Evolutionary conservation across 2,329 filamentous ascomycete species (phyloP).

Genomic region (Pseudovirgaria hyperparasitica): DNA sequence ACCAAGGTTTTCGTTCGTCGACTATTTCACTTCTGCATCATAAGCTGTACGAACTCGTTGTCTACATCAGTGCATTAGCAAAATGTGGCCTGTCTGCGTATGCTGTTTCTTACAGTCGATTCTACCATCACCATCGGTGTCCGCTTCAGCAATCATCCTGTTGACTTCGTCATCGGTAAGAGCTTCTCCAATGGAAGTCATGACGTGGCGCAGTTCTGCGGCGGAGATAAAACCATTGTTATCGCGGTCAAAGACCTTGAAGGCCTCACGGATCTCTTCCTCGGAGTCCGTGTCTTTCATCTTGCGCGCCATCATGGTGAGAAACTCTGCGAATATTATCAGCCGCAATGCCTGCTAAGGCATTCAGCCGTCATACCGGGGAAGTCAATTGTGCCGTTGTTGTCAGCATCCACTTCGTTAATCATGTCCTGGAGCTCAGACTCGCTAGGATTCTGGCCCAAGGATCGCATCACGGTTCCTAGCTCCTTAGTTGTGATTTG

Average conservation of each 20-base stretch:
- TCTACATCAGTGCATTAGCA: slow-evolving; percentile 20
- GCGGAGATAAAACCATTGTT: slow-evolving; percentile 53
- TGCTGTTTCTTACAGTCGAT: slow-evolving; percentile 44
- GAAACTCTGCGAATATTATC: slow-evolving; percentile 38
- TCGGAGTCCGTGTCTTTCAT: slow-evolving; percentile 50
- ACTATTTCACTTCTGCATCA: slow-evolving; percentile 39
- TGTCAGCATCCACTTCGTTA: slow-evolving; percentile 53
- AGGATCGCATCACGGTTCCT: slow-evolving; percentile 50
- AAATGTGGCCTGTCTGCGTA: neutral
- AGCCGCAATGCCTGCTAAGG: slow-evolving; percentile 2
- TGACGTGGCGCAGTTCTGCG: slow-evolving; percentile 49
- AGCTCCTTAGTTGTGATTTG: slow-evolving; percentile 53
- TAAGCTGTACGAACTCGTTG: slow-evolving; percentile 44
- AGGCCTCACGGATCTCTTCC: slow-evolving; percentile 52
- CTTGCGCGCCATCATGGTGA: slow-evolving; percentile 53
- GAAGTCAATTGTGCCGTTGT: slow-evolving; percentile 54
- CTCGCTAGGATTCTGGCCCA: slow-evolving; percentile 50
- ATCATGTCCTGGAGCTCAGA: slow-evolving; percentile 54
- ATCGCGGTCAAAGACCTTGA: slow-evolving; percentile 55
- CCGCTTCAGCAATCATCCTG: slow-evolving; percentile 53
- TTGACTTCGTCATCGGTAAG: slow-evolving; percentile 50
- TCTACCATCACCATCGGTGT: slow-evolving; percentile 50
- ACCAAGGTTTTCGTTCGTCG: too few species aligned
- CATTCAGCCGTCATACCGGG: slow-evolving; percentile 35
- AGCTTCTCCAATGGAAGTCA: slow-evolving; percentile 53